These are phyloP conservation scores for Cardamine resedifolia DNA, from an alignment of 345 rosid genomes.

Conservation along the genomic window DNA sequence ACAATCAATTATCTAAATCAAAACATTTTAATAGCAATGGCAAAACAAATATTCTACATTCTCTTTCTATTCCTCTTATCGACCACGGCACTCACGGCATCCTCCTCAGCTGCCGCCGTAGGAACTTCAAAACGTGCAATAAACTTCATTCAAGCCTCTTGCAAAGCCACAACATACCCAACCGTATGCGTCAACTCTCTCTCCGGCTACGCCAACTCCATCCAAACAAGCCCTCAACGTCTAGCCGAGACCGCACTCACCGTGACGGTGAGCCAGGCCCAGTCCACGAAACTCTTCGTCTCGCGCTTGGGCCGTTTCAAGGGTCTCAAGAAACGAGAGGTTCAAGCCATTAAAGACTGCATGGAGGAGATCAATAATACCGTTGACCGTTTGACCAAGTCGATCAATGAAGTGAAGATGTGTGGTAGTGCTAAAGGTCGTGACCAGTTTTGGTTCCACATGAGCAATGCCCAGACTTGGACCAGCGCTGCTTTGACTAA, in stretches of 20 bases:
- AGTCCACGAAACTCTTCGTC: slow-evolving; percentile 51
- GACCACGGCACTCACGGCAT: neutral
- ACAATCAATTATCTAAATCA: slow-evolving; percentile 14
- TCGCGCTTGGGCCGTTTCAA: slow-evolving; percentile 44
- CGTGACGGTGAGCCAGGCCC: slow-evolving; percentile 59
- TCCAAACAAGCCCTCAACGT: slow-evolving; percentile 59
- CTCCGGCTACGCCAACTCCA: slow-evolving; percentile 49
- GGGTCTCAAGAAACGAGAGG: slow-evolving; percentile 59
- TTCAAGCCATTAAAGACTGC: slow-evolving; percentile 67
- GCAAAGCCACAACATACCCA: slow-evolving; percentile 68
- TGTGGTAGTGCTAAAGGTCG: slow-evolving; percentile 48
- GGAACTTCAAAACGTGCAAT: slow-evolving; percentile 26
- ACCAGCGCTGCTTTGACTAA: slow-evolving; percentile 91
- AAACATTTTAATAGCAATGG: slow-evolving; percentile 24
- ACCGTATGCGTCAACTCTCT: slow-evolving; percentile 62
- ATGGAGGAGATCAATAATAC: slow-evolving; percentile 63
- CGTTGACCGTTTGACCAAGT: slow-evolving; percentile 62
- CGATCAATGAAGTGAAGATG: slow-evolving; percentile 61
- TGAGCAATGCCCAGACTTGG: slow-evolving; percentile 91
- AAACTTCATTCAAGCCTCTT: slow-evolving; percentile 59
- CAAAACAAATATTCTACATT: slow-evolving; percentile 19
- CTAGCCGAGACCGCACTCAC: slow-evolving; percentile 72
- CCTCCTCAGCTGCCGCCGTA: neutral
- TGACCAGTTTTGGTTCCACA: slow-evolving; percentile 63
- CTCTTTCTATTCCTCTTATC: slow-evolving; percentile 25